A percentile compares a stretch with the other conserved stretches of the same genome.
These are phyloP conservation scores for Rhytidhysteron rufulum DNA, from an alignment of 2,329 filamentous ascomycete genomes.

Conservation along the genomic window DNA sequence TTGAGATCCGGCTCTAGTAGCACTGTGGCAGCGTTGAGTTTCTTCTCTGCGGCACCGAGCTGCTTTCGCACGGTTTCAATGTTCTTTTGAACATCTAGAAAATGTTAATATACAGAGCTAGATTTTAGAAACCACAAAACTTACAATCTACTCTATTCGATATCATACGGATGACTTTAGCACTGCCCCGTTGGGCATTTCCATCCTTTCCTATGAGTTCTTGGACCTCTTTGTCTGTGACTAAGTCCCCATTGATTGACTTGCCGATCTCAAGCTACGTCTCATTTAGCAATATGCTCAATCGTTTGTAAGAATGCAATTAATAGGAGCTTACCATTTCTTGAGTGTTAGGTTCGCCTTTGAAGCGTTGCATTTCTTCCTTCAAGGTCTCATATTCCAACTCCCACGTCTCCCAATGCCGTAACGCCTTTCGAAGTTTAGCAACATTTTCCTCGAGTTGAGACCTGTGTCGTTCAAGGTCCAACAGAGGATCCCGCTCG, in stretches of 20 bases:
- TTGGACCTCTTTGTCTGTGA: constrained; percentile 59
- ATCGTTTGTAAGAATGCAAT: neutral
- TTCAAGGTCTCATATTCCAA: constrained; percentile 87
- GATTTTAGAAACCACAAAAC: constrained; percentile 7
- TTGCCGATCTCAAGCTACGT: constrained; percentile 45
- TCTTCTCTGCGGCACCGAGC: constrained; percentile 64
- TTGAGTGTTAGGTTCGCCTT: constrained; percentile 43
- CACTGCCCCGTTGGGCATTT: constrained; percentile 47
- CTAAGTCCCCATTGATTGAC: constrained; percentile 60
- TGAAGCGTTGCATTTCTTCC: constrained; percentile 66
- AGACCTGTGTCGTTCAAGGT: constrained; percentile 70
- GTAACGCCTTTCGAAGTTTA: constrained; percentile 70
- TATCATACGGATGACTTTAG: constrained; percentile 65
- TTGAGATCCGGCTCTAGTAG: constrained; percentile 58
- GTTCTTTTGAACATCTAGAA: constrained; percentile 73
- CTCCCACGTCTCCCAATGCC: constrained; percentile 88
- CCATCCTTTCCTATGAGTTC: constrained; percentile 49
- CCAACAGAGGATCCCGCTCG: constrained; percentile 52
- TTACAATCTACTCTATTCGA: constrained; percentile 71
- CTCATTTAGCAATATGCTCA: neutral
- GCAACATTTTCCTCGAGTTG: constrained; percentile 72
- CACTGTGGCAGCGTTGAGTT: constrained; percentile 56
- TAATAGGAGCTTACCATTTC: constrained; percentile 45
- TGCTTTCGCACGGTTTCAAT: constrained; percentile 70
- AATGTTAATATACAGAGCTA: constrained; percentile 10